Conservation (phyloP, 192 early-diverging fungal species). For the Glomus cerebriforme region DNA sequence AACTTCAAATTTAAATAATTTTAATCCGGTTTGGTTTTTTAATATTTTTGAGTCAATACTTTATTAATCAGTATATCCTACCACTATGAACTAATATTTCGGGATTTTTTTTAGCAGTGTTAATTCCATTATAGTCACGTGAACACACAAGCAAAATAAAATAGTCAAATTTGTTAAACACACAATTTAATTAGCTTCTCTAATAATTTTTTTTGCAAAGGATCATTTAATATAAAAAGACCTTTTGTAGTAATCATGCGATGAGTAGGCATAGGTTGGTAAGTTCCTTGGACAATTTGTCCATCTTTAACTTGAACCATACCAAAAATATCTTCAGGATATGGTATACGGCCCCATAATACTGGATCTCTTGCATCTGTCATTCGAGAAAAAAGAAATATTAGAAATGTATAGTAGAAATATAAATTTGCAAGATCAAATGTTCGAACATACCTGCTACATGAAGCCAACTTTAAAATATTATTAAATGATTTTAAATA, state of each 20-base stretch:
- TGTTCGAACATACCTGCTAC: background rate
- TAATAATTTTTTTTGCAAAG: constrained; percentile 41
- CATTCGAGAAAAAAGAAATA: background rate
- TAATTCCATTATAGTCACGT: no score
- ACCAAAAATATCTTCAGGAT: constrained; percentile 65
- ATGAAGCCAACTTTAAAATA: constrained; percentile 9
- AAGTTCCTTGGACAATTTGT: constrained; percentile 46
- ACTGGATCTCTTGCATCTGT: constrained; percentile 2
- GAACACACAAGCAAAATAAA: no score
- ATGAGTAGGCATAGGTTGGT: constrained; percentile 61
- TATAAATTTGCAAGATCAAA: background rate
- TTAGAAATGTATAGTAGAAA: background rate
- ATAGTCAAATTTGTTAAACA: background rate
- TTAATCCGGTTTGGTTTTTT: no score
- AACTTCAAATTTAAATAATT: no score
- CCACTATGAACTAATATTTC: no score
- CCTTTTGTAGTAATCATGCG: constrained; percentile 55
- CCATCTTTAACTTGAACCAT: constrained; percentile 56
- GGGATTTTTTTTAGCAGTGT: no score
- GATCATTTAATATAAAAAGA: constrained; percentile 52
- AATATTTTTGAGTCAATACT: no score
- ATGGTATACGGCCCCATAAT: constrained; percentile 45
- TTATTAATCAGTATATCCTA: no score
- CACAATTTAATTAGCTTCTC: constrained; percentile 9
- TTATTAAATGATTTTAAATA: background rate